Conservation (phyloP, 176 grass and related monocot genomes). For the Tillandsia fasciculata region DNA sequence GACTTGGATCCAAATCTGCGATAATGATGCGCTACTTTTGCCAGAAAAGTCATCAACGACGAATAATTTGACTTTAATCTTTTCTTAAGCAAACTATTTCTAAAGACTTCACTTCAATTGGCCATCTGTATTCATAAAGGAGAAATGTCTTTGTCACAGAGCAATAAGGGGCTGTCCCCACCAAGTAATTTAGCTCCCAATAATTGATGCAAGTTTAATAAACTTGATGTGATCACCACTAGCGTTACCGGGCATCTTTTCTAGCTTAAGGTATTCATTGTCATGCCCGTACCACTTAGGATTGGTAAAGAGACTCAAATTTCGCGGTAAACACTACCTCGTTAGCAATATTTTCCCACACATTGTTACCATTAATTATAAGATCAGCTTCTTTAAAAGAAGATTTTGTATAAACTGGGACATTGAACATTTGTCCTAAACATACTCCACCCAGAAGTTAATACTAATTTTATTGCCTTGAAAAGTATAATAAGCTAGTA, state of each 20-base stretch:
- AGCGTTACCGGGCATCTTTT: no score
- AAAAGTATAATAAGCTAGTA: no score
- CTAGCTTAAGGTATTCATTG: no score
- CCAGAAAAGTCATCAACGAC: not conserved
- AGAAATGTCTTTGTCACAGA: not conserved
- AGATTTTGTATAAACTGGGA: no score
- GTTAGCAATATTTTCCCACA: no score
- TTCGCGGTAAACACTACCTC: not conserved
- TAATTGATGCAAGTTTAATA: no score
- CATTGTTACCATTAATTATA: no score
- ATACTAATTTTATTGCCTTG: no score
- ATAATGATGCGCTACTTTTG: not conserved
- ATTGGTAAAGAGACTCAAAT: not conserved
- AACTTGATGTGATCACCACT: no score
- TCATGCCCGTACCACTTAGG: no score
- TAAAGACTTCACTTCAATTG: not conserved
- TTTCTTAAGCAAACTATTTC: slow-evolving; percentile 9
- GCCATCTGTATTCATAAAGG: not conserved
- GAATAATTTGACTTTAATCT: slow-evolving; percentile 1
- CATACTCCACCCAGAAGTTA: no score
- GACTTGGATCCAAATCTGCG: not conserved
- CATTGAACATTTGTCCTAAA: no score
- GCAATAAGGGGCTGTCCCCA: not conserved
- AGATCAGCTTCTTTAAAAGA: not conserved
- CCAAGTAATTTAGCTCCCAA: not conserved